Evolutionary conservation across 2,329 filamentous ascomycete species (phyloP), one percentile per base, ranked within the genome.

Genomic region (Fusarium vanettenii): DNA sequence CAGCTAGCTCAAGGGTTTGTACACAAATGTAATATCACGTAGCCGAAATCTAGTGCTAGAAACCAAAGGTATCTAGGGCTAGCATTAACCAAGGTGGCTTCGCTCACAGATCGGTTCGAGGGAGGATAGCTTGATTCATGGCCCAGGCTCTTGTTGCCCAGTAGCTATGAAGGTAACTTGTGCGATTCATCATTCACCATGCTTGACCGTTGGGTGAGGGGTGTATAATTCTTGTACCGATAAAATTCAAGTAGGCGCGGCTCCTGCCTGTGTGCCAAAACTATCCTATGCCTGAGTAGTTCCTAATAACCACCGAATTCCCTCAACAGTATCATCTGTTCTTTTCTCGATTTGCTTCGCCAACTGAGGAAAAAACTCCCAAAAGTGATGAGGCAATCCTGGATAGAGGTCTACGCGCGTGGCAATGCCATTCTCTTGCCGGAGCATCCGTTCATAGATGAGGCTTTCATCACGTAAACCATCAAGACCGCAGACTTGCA

Each of bases 401-500:
- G 39, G 39, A 20, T 43, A 43, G 16, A 43, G 20, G 10, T 43
- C 39, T 10, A 43, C 39, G 2, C 39, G 39, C 20, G 39, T 43
- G 20, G 16, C 39, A 43, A 43, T 43, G 39, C 39, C 39, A 18
- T 18, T 20, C 20, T 43, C 39, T 7, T 43, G 18, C 16, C 39
- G 39, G 39, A 43, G 39, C 2, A 43, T 43, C 2, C 39, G 39
- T 18, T 43, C 20, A 10, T 43, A 43, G 16, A 43, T 43, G 20
- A 43, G 39, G 5, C 39, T 10, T 20, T 43, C 39, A 43, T 43
- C 56, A 41, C 56, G 37, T n/a, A 60, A 35, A 18, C 56, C 13
- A 60, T 60, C 56, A 39, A 60, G 56, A 16, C 56, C 56, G 56
- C 56, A 60, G 14, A 41, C 56, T 41, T 60, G 56, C 10, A 60